Base-by-base conservation (phyloP, 768 basidiomycete genomes). In the Psilocybe sp. region DNA sequence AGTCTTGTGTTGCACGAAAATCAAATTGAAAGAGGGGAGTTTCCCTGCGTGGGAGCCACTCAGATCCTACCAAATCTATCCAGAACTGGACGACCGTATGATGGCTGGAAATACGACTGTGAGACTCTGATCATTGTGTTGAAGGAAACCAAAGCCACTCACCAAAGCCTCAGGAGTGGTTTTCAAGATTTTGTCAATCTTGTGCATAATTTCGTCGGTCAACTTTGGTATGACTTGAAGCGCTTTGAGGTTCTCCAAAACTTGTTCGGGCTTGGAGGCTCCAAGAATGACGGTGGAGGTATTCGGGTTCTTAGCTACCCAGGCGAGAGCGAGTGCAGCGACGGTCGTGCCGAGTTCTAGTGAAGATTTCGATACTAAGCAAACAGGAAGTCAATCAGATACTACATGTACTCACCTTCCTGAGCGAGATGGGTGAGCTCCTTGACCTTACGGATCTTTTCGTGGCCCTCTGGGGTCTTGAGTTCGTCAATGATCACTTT, bases 261-360 rank as follows among this genome's bases (percentile, higher is more conserved):
- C 62, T 62, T 89, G 89, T 50, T 82, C 75, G 1, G 81, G 76
- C 52, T 73, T 79, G 15, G 82, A 74, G 1, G 83, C 88, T 12
- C 87, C 88, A 45, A 87, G 78, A 56, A 89, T 86, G 52, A 87
- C 76, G 1, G 80, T 84, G 47, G 75, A 78, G 0, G 82, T 85
- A 63, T 84, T 84, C 14, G 84, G 79, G 64, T 87, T 85, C 58
- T 69, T 75, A 11, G 84, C 80, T 3, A 85, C 73, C 89, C 89
- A 93, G 5, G 90, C 90, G 35, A 93, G 78, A 0, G 92, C 85
- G 28, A 95, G 77, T 9, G 81, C 78, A n/a, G 78, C 68, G 34
- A 75, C 62, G 71, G 79, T 56, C 76, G 78, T 62, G 71, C 78
- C 56, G 4, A 71, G 59, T 54, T 69, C 69, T 69, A 40, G 9